These are phyloP conservation scores for Nakaseomyces bracarensis DNA, from an alignment of 1,139 yeast genomes.

Conservation along the genomic window DNA sequence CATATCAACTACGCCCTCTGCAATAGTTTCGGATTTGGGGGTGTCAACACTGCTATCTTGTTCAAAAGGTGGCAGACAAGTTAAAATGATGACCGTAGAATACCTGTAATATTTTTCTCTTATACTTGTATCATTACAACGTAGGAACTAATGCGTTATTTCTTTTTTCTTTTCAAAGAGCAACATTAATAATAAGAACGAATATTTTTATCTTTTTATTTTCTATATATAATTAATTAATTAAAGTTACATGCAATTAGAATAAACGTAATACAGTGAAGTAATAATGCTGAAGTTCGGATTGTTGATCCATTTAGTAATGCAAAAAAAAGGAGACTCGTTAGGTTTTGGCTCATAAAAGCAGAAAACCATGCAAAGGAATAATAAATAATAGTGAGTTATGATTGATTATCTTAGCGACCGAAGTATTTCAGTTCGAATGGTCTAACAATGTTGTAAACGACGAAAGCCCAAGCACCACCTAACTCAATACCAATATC, in stretches of 20 bases:
- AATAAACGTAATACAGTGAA: too few species aligned
- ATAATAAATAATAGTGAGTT: slow-evolving; percentile 22
- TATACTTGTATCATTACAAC: too few species aligned
- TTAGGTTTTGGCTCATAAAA: too few species aligned
- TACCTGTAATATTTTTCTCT: too few species aligned
- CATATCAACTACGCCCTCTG: slow-evolving; percentile 55
- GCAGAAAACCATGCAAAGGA: background rate
- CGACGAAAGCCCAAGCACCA: slow-evolving; percentile 58
- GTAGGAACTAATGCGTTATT: too few species aligned
- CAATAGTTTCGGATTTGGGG: slow-evolving; percentile 97
- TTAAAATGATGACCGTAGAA: background rate
- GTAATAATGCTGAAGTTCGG: background rate
- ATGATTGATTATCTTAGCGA: slow-evolving; percentile 35
- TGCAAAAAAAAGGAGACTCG: too few species aligned
- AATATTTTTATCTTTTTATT: too few species aligned
- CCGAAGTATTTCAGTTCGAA: slow-evolving; percentile 54
- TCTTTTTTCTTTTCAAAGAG: too few species aligned
- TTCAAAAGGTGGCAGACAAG: slow-evolving; percentile 34
- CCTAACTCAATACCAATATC: slow-evolving; percentile 85
- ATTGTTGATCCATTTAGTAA: too few species aligned
- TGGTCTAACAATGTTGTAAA: slow-evolving; percentile 53
- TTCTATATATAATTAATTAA: background rate
- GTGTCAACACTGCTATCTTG: slow-evolving; percentile 73
- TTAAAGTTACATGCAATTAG: slow-evolving; percentile 1
- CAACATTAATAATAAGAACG: background rate